phyloP scores from a whole-genome alignment of 2,329 filamentous ascomycete species.

The Coniella vitis region DNA sequence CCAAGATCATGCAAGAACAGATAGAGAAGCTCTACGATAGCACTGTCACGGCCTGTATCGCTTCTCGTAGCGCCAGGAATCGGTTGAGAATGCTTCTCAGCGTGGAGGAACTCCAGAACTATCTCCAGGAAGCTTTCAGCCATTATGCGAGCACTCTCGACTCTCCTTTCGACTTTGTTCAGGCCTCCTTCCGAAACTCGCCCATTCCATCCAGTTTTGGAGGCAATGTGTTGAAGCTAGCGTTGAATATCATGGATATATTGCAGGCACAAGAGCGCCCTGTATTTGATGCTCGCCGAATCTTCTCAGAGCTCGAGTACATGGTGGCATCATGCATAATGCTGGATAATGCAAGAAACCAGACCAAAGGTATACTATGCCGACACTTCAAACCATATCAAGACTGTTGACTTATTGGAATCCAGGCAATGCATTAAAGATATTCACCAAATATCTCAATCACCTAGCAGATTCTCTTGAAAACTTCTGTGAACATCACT shows the following conservation, averaged over 20 bases:
- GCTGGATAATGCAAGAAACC: slow-evolving; percentile 35
- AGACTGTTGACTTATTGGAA: background rate
- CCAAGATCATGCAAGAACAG: slow-evolving; percentile 38
- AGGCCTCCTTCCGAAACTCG: slow-evolving; percentile 35
- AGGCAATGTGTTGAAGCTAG: slow-evolving; percentile 42
- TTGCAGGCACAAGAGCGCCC: background rate
- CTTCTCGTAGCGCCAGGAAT: slow-evolving; percentile 29
- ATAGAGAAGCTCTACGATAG: slow-evolving; percentile 33
- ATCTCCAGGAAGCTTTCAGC: slow-evolving; percentile 42
- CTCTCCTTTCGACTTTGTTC: slow-evolving; percentile 44
- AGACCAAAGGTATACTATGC: slow-evolving; percentile 20
- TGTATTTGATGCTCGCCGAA: slow-evolving; percentile 22
- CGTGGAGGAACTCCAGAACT: slow-evolving; percentile 37
- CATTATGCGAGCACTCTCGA: slow-evolving; percentile 40
- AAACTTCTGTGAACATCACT: no score
- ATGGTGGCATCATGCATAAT: slow-evolving; percentile 46
- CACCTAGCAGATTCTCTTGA: slow-evolving; percentile 35
- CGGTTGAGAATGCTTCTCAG: slow-evolving; percentile 38
- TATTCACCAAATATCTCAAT: slow-evolving; percentile 35
- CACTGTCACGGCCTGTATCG: slow-evolving; percentile 29
- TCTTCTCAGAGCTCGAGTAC: slow-evolving; percentile 37
- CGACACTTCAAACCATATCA: background rate
- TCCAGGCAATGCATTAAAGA: slow-evolving; percentile 21
- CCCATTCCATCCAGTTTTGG: slow-evolving; percentile 43
- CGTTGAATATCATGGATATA: slow-evolving; percentile 18